phyloP scores from a whole-genome alignment of 306 rosid genomes.

The Vigna angularis region DNA sequence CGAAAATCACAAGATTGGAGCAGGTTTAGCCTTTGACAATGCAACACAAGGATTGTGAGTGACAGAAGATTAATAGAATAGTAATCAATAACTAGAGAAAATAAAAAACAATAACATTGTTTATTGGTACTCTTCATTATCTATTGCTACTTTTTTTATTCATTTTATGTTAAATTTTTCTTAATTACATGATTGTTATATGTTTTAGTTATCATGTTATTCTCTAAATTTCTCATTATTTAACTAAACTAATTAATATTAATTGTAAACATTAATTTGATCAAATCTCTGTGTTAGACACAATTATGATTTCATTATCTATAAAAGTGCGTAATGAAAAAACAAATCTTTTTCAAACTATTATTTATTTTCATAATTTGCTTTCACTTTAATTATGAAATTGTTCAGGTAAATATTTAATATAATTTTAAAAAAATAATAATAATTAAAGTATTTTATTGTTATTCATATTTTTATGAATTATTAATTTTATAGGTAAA shows the following conservation, averaged over 20 bases:
- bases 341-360: no score
- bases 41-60: background rate
- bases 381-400: no score
- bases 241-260: background rate
- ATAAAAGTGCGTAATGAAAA: no score
- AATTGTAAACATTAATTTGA: background rate
- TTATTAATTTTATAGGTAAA: no score
- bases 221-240: background rate
- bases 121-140: background rate
- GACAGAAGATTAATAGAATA: background rate
- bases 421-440: no score
- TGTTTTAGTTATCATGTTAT: background rate
- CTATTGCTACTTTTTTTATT: background rate
- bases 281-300: background rate
- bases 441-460: no score
- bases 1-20: conserved; percentile 21
- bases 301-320: background rate
- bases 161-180: background rate
- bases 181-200: background rate
- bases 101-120: background rate
- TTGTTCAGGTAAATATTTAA: no score
- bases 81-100: background rate
- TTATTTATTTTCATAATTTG: no score
- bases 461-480: no score
- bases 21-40: background rate